Base-by-base conservation (phyloP, 129 eudicot genomes). In the Pseudognaphalium luteoalbum region DNA sequence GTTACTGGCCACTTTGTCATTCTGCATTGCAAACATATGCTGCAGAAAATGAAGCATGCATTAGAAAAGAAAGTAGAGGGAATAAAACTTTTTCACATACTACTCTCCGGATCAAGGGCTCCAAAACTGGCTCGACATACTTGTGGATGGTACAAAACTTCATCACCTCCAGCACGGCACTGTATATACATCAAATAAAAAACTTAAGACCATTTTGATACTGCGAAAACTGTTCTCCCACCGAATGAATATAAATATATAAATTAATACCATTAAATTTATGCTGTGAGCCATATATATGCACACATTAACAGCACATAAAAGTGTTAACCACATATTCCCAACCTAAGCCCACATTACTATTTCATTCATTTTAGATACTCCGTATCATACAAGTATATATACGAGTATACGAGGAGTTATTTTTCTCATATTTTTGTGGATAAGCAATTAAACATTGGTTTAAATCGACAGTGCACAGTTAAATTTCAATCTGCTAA, bases 101-200 rank as follows among this genome's bases (percentile, higher is more conserved):
- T 51, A 94, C 96, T 84, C 86, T 84, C 44, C 97, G 96, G 42
- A 94, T 85, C 87, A 94, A 82, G 59, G 98, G 97, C 96, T 94
- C 98, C 81, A 94, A 76, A 74, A 79, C 88, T 2, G 90, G 94
- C 88, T 84, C 90, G 64, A 90, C 72, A 59, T 83, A 72, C 37
- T 77, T 70, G 64, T 90, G 87, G 81, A 87, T 68, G 11, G 83
- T 85, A 59, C 84, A 76, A 44, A 87, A 68, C 73, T 76, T 83
- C 84, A 90, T 93, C 70, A 84, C 98, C 76, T 90, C 96, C 66
- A 51, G 72, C 76, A 93, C 90, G 47, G 87, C 95, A 83, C 98
- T 93, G 83, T 16, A 57, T 16, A 57, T 57, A 67, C 51, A 74
- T 57, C 65, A 80, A 41, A 59, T 29, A 5, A 32, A 32, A 17